phyloP scores from a whole-genome alignment of 2,329 filamentous ascomycete genomes.

The Fusarium circinatum region DNA sequence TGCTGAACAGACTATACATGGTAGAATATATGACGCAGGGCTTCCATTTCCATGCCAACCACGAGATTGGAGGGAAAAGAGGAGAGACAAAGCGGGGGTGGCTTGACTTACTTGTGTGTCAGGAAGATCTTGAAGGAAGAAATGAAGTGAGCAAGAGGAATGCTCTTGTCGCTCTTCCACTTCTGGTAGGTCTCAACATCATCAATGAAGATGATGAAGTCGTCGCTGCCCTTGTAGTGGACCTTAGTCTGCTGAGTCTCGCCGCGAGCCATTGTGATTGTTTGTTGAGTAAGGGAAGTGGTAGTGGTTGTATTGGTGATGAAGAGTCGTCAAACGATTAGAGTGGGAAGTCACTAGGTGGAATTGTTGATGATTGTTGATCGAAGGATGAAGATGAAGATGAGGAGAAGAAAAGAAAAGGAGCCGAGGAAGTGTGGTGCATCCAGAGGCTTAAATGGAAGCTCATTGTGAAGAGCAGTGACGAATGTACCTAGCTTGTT shows the following conservation, averaged over 20 bases:
- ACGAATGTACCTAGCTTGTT: constrained; percentile 36
- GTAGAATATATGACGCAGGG: background rate
- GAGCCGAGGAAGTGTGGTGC: constrained; percentile 9
- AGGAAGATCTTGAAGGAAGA: constrained; percentile 89
- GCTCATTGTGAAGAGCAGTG: constrained; percentile 31
- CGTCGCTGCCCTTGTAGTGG: constrained; percentile 81
- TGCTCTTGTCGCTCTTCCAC: constrained; percentile 82
- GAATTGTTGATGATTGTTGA: background rate
- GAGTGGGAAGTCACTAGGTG: constrained; percentile 1
- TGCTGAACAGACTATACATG: no score
- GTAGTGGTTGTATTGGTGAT: constrained; percentile 18
- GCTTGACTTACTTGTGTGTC: constrained; percentile 80
- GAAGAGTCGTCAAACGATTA: constrained; percentile 16
- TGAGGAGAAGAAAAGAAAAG: constrained; percentile 14
- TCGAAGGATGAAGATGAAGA: constrained; percentile 29
- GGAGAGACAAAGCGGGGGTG: constrained; percentile 18
- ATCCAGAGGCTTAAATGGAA: constrained; percentile 40
- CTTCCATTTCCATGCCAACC: background rate
- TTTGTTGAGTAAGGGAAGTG: constrained; percentile 22
- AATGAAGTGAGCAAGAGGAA: constrained; percentile 86
- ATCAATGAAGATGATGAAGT: constrained; percentile 70
- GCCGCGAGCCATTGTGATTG: constrained; percentile 73
- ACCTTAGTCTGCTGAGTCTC: constrained; percentile 79
- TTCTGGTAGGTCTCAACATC: constrained; percentile 73
- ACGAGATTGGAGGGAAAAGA: background rate